Evolutionary conservation across 768 basidiomycete species (phyloP), one percentile per base, ranked within the genome.

Genomic region (Polyporus arcularius): DNA sequence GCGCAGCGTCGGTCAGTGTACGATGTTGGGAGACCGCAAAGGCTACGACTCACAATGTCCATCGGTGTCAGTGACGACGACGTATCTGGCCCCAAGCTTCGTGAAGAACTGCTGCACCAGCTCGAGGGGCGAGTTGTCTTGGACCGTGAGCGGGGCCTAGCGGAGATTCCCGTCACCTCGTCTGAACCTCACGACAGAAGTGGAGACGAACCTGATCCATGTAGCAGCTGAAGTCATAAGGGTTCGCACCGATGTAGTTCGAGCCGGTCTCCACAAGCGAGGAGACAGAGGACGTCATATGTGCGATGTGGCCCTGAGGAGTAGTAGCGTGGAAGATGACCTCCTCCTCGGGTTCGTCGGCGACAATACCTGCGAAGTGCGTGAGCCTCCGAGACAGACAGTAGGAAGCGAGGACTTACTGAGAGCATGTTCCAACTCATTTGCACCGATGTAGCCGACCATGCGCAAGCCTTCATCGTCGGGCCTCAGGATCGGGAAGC

Each of bases 391-490:
- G 18, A 42, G 11, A 6, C 32, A 12, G 14, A 12, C n/a, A 21
- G 26, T 7, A 2, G 5, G 30, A 46, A 14, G 28, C 14, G 30
- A 31, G 21, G 12, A 80, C 87, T 55, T 72, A 94, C 91, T 83
- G 4, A 99, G 76, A 5, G 93, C 95, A 73, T 98, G 94, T 68
- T 97, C 94, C 14, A 99, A 83, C 74, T 99, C 97, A 67, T 89
- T 96, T 31, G 87, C 84, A 0, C 94, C 94, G 60, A 98, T 89
- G 71, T 96, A 96, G 7, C 95, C 97, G 40, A 92, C 81, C 80
- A 97, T 82, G 41, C 92, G 82, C 67, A 81, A 65, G 18, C 82
- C 82, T 8, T 76, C 79, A 6, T 61, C 69, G 55, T 81, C 85
- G 38, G 74, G 77, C 64, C 85, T 75, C 54, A 98, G 70, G 55